Percentiles rank a stretch among this genome's conserved stretches.
Evolutionary conservation across 2,329 filamentous ascomycete genomes (phyloP).

Genomic region (Fusarium albosuccineum): DNA sequence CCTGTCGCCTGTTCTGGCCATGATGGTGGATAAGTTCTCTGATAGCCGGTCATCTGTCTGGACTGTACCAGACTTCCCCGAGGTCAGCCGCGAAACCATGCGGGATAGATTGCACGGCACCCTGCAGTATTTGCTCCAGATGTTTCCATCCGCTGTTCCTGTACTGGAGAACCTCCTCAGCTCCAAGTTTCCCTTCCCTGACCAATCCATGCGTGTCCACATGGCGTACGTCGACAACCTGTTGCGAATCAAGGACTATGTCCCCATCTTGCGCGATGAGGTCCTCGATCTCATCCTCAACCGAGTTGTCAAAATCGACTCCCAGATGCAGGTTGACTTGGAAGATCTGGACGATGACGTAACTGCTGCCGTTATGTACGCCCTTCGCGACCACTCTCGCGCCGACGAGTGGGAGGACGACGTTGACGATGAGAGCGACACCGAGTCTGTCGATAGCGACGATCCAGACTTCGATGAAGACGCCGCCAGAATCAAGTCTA

Average conservation of each 20-base stretch:
- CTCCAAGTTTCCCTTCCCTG: conserved; percentile 79
- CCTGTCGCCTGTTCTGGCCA: conserved; percentile 78
- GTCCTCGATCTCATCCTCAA: conserved; percentile 87
- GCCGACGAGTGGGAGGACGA: conserved; percentile 62
- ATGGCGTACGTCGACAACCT: conserved; percentile 91
- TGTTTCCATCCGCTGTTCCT: conserved; percentile 83
- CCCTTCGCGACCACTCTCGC: conserved; percentile 49
- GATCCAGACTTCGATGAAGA: conserved; percentile 76
- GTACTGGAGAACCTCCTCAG: conserved; percentile 76
- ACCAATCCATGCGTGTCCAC: conserved; percentile 82
- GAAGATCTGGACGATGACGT: conserved; percentile 93
- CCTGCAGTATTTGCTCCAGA: conserved; percentile 79
- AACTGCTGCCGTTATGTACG: conserved; percentile 77
- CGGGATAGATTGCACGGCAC: conserved; percentile 81
- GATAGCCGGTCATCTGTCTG: conserved; percentile 62
- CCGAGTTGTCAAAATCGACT: conserved; percentile 91
- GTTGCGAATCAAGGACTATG: conserved; percentile 80
- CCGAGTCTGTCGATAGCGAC: conserved; percentile 78
- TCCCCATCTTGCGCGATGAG: conserved; percentile 81
- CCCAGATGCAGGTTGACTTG: conserved; percentile 93
- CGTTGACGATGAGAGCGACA: conserved; percentile 73
- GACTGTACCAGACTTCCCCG: conserved; percentile 65
- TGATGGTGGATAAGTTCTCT: conserved; percentile 84
- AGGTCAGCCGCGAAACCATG: conserved; percentile 73
- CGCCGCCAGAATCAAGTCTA: conserved; percentile 72